Percentiles rank a stretch among this genome's conserved stretches.
phyloP scores from a whole-genome alignment of 2,329 filamentous ascomycete genomes.

The Nemania sp. region DNA sequence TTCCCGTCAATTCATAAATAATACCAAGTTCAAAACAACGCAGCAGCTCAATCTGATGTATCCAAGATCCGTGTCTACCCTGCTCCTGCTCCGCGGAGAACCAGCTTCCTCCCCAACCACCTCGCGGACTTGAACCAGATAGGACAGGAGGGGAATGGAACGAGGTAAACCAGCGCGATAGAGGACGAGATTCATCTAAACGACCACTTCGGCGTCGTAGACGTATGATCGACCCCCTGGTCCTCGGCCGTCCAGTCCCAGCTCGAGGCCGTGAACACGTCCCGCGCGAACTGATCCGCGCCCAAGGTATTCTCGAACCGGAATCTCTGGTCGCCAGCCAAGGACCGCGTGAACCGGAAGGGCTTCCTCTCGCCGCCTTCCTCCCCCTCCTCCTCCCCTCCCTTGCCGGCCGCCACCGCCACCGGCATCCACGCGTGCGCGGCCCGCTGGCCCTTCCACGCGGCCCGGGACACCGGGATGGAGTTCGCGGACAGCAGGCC shows the following conservation, averaged over 20 bases:
- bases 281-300: constrained; percentile 55
- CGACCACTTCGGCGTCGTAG: constrained; percentile 35
- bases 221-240: constrained; percentile 31
- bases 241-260: constrained; percentile 66
- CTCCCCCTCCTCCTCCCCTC: constrained; percentile 3
- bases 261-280: constrained; percentile 58
- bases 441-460: constrained; percentile 51
- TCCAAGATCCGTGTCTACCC: constrained; percentile 6
- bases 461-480: constrained; percentile 49
- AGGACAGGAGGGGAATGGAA: background rate
- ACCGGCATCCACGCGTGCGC: constrained; percentile 48
- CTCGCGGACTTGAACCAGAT: background rate
- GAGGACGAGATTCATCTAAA: constrained; percentile 21
- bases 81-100: background rate
- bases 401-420: constrained; percentile 3
- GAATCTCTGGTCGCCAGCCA: constrained; percentile 56
- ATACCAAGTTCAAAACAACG: constrained; percentile 1
- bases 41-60: background rate
- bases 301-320: constrained; percentile 55
- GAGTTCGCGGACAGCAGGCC: constrained; percentile 56
- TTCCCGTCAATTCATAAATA: constrained; percentile 2
- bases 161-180: background rate
- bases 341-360: constrained; percentile 57
- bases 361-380: constrained; percentile 25
- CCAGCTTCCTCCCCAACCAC: background rate